These are phyloP conservation scores for Tripidium arundinaceum DNA, from an alignment of 202 grass and related monocot species.

Conservation along the genomic window DNA sequence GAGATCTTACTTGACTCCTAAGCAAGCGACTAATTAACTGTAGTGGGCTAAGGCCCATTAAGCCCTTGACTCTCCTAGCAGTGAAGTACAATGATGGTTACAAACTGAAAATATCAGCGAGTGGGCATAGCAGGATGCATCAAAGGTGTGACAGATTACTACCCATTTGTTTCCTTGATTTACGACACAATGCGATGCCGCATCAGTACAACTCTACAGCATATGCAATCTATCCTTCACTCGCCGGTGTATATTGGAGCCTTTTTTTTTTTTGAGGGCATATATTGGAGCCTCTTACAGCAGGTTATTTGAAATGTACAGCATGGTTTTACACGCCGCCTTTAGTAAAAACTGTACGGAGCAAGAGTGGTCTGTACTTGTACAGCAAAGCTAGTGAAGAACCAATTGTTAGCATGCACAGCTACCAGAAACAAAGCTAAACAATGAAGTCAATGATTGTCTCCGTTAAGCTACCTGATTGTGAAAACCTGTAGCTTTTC, in stretches of 20 bases:
- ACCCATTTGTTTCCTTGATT: conserved; percentile 16
- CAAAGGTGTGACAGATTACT: background rate
- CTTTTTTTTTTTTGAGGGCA: too few relatives aligned
- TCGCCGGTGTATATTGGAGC: background rate
- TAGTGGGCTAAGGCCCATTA: too few relatives aligned
- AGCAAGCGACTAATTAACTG: too few relatives aligned
- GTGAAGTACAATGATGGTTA: conserved; percentile 11
- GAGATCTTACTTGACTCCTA: too few relatives aligned
- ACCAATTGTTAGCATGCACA: background rate
- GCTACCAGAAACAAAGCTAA: background rate
- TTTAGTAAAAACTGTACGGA: conserved; percentile 18
- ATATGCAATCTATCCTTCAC: background rate
- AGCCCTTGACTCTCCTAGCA: too few relatives aligned
- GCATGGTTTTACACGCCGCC: background rate
- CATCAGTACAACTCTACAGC: background rate
- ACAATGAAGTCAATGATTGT: too few relatives aligned
- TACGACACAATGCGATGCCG: background rate
- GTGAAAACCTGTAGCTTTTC: conserved; percentile 65
- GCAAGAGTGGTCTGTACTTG: background rate
- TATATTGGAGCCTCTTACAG: background rate
- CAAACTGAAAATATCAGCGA: background rate
- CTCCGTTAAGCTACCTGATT: conserved; percentile 24
- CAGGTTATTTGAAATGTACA: background rate
- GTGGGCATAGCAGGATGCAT: conserved; percentile 4
- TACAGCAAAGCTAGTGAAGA: conserved; percentile 6